These are phyloP conservation scores for Umbelopsis ramanniana DNA, from an alignment of 192 early-diverging fungal species.

Conservation along the genomic window DNA sequence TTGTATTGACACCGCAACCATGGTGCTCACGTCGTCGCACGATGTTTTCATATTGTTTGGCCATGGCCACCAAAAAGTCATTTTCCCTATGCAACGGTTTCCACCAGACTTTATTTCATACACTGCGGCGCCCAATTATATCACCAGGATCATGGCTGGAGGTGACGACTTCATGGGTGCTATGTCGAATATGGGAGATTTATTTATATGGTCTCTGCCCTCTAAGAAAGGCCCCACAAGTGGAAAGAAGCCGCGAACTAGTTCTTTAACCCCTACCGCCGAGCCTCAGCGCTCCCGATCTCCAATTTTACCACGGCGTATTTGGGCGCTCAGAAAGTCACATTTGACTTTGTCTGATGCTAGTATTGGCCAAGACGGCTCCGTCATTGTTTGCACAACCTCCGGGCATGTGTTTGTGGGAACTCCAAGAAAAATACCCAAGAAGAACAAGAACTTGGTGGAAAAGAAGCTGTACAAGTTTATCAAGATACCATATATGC, in stretches of 20 bases:
- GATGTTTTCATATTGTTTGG: constrained; percentile 65
- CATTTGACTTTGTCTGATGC: constrained; percentile 58
- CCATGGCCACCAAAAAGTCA: constrained; percentile 54
- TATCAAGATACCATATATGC: constrained; percentile 56
- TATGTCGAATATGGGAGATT: constrained; percentile 50
- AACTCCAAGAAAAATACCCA: constrained; percentile 24
- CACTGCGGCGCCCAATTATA: constrained; percentile 17
- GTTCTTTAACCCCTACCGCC: no score
- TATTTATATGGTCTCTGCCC: constrained; percentile 62
- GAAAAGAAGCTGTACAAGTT: constrained; percentile 55
- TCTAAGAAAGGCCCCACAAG: constrained; percentile 23
- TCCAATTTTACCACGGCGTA: constrained; percentile 27
- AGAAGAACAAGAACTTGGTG: constrained; percentile 28
- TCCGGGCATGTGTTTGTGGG: constrained; percentile 72
- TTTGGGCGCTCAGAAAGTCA: constrained; percentile 59
- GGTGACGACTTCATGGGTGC: constrained; percentile 38
- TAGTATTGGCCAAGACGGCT: constrained; percentile 71
- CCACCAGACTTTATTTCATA: constrained; percentile 32
- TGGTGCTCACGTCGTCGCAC: constrained; percentile 55
- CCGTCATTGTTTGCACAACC: constrained; percentile 66
- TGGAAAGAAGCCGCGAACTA: not conserved
- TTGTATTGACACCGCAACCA: constrained; percentile 71
- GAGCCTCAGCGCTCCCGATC: constrained; percentile 2
- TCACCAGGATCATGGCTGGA: constrained; percentile 30
- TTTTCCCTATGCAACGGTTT: constrained; percentile 43